Evolutionary conservation across 129 eudicot species (phyloP).

Genomic region (Arctium lappa): DNA sequence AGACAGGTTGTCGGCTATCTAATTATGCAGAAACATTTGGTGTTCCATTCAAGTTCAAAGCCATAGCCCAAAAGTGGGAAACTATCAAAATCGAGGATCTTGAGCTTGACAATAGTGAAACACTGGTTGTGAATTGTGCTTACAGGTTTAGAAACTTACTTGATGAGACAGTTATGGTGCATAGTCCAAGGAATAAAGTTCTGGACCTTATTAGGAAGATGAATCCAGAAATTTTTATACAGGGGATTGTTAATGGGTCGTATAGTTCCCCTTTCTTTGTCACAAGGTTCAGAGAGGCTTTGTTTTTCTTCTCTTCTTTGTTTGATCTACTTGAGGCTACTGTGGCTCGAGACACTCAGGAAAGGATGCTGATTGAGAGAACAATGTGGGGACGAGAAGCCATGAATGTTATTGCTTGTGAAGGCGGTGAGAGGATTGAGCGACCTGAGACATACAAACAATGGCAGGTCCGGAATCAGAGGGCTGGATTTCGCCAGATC

Average conservation of each 20-base stretch:
- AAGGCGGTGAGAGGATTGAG: conserved; percentile 78
- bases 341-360: conserved; percentile 50
- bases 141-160: conserved; percentile 58
- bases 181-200: conserved; percentile 67
- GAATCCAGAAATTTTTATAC: conserved; percentile 57
- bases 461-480: conserved; percentile 66
- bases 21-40: conserved; percentile 66
- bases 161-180: conserved; percentile 64
- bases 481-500: conserved; percentile 58
- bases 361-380: conserved; percentile 60
- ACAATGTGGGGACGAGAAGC: conserved; percentile 64
- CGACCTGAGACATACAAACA: conserved; percentile 85
- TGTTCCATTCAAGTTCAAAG: conserved; percentile 62
- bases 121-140: conserved; percentile 52
- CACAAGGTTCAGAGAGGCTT: conserved; percentile 72
- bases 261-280: conserved; percentile 69
- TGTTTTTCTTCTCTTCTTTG: conserved; percentile 67
- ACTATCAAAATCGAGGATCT: conserved; percentile 56
- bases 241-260: conserved; percentile 66
- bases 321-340: conserved; percentile 74
- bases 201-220: conserved; percentile 52
- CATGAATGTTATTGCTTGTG: conserved; percentile 81
- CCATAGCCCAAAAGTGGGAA: conserved; percentile 84
- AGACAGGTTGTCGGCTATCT: conserved; percentile 63
- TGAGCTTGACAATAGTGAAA: conserved; percentile 52